Evolutionary conservation across 2,329 filamentous ascomycete species (phyloP), one percentile per base, ranked within the genome.

Genomic region (Cladophialophora exuberans): DNA sequence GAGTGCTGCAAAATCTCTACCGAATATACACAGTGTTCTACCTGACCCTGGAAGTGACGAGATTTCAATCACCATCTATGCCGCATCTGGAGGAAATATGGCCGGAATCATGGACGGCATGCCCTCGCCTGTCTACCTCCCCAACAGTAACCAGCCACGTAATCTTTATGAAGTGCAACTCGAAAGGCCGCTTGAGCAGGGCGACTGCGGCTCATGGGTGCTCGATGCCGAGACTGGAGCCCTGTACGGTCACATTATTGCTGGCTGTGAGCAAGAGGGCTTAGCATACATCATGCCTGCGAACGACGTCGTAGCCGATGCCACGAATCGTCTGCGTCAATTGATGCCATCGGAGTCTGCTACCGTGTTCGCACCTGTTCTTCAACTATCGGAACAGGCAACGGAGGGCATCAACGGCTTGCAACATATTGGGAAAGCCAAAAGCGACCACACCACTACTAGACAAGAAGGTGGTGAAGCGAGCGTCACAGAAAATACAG

Each of bases 151-250:
- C 18, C 15, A 13, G n/a, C 43, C 43, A n/a, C 36, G 38, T 10
- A 43, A 31, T n/a, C 26, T 44, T 17, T 52, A 43, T 25, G 28
- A 23, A 15, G 26, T 22, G 13, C 22, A 26, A 18, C 39, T 47
- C 6, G 30, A 33, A 6, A 18, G 5, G 17, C 35, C 48, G 11
- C 20, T 52, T 18, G 25, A 26, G n/a, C 23, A 43, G 17, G 48
- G 48, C 15, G 48, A 52, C 30, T 52, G 36, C 43, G 48, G 48
- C 13, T 28, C 48, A 7, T 52, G 48, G 48, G 39, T 52, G 13
- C 20, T 52, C 5, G 48, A 52, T 15, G 48, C 33, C 6, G 25
- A n/a, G 17, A 52, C 23, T 43, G 20, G 38, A 6, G 38, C 11
- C 3, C 39, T 52, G 6, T 52, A 52, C 20, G 48, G 48, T 23